A percentile compares a stretch with the other conserved stretches of the same genome.
phyloP scores from a whole-genome alignment of 352 stramenopile species.

The Pythium aristosporum region DNA sequence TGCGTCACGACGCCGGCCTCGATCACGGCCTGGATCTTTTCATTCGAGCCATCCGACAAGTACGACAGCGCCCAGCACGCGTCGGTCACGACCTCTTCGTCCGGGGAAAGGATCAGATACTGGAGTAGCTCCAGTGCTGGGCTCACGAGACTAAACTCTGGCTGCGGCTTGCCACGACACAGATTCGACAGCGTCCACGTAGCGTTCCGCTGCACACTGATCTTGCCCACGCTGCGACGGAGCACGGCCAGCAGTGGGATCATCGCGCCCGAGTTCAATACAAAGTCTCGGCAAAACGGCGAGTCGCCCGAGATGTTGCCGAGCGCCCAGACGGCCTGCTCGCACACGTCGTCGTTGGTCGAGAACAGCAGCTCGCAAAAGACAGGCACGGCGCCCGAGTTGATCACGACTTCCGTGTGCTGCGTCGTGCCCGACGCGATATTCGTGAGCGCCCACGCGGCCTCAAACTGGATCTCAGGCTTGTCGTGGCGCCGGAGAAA shows the following conservation, averaged over 20 bases:
- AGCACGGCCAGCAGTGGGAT: constrained; percentile 77
- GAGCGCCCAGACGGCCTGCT: constrained; percentile 97
- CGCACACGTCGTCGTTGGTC: constrained; percentile 97
- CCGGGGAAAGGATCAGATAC: constrained; percentile 94
- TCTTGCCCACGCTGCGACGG: constrained; percentile 78
- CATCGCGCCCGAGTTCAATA: constrained; percentile 94
- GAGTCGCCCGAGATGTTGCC: constrained; percentile 99
- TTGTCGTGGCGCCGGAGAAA: constrained; percentile 95
- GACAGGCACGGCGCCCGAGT: constrained; percentile 95
- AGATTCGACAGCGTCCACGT: constrained; percentile 99
- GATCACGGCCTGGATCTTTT: constrained; percentile 98
- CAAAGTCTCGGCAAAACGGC: constrained; percentile 94
- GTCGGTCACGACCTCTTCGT: constrained; percentile 98
- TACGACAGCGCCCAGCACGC: constrained; percentile 99
- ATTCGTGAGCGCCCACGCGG: constrained; percentile 99
- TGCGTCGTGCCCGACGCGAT: constrained; percentile 98
- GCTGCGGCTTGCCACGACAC: constrained; percentile 92
- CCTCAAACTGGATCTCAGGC: constrained; percentile 96
- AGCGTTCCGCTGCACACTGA: constrained; percentile 98
- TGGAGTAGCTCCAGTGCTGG: constrained; percentile 92
- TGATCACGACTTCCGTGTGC: constrained; percentile 98
- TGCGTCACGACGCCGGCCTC: constrained; percentile 93
- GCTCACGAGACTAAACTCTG: constrained; percentile 95
- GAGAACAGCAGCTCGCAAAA: constrained; percentile 96
- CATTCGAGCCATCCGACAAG: constrained; percentile 96